Conservation (phyloP, 2,329 filamentous ascomycete species). For the Sphaerulina vaccinii region DNA sequence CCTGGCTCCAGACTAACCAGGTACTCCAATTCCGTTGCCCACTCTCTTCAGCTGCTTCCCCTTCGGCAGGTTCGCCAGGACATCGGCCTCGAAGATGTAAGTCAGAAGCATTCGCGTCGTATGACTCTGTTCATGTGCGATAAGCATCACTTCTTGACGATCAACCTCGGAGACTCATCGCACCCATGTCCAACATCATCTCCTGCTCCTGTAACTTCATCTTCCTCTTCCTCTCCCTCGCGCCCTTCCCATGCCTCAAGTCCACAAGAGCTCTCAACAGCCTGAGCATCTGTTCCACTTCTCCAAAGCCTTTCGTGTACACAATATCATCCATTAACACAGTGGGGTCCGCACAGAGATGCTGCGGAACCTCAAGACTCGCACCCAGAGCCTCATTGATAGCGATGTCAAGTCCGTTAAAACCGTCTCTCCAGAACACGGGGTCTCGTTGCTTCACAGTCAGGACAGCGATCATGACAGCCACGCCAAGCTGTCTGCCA, state of each 20-base stretch:
- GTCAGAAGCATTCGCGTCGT: too few relatives aligned
- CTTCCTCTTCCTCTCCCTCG: background rate
- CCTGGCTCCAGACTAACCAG: too few relatives aligned
- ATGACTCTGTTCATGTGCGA: too few relatives aligned
- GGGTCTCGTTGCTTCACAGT: background rate
- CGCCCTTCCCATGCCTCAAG: constrained; percentile 3
- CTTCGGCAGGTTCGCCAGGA: too few relatives aligned
- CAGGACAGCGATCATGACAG: constrained; percentile 8
- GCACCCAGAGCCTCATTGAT: background rate
- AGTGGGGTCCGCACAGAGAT: background rate
- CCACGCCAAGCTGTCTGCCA: constrained; percentile 2
- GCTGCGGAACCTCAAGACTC: background rate
- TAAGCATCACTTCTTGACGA: too few relatives aligned
- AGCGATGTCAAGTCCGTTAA: background rate
- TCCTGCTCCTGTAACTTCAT: too few relatives aligned
- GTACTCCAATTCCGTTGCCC: too few relatives aligned
- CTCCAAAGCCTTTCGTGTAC: background rate
- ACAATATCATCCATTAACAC: constrained; percentile 3
- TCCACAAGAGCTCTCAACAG: constrained; percentile 6
- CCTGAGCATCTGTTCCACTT: constrained; percentile 5
- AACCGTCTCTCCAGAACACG: background rate
- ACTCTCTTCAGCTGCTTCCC: too few relatives aligned
- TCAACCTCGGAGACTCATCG: too few relatives aligned
- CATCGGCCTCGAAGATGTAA: too few relatives aligned
- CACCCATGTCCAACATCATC: too few relatives aligned